phyloP scores from a whole-genome alignment of 2,329 filamentous ascomycete genomes.

The Peltaster fructicola region DNA sequence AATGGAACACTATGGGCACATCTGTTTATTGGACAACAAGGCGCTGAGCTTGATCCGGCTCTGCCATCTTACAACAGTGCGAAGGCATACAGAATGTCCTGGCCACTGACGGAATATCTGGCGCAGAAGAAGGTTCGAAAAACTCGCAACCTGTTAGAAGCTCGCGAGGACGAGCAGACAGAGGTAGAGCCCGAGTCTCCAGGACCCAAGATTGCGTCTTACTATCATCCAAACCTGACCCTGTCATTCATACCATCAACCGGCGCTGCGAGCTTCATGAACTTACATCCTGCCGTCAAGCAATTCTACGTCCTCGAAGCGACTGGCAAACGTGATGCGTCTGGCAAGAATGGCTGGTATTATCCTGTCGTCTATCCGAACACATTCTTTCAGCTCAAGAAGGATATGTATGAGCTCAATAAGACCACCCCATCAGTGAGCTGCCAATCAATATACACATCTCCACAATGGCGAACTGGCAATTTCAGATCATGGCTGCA shows the following conservation, averaged over 20 bases:
- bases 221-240: slow-evolving; percentile 91
- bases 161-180: slow-evolving; percentile 28
- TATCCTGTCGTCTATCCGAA: slow-evolving; percentile 81
- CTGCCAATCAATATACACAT: slow-evolving; percentile 72
- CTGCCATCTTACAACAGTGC: slow-evolving; percentile 53
- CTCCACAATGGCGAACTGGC: slow-evolving; percentile 68
- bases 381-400: slow-evolving; percentile 89
- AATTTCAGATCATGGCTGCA: slow-evolving; percentile 69
- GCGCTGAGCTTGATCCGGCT: slow-evolving; percentile 58
- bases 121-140: slow-evolving; percentile 81
- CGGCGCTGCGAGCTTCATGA: slow-evolving; percentile 49
- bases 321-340: slow-evolving; percentile 63
- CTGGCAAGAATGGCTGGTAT: slow-evolving; percentile 86
- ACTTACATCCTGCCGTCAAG: slow-evolving; percentile 54
- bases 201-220: slow-evolving; percentile 59
- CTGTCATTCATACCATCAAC: slow-evolving; percentile 71
- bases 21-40: slow-evolving; percentile 69
- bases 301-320: slow-evolving; percentile 66
- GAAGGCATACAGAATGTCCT: slow-evolving; percentile 66
- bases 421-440: slow-evolving; percentile 77
- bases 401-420: slow-evolving; percentile 82
- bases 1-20: slow-evolving; percentile 93
- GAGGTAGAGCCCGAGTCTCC: slow-evolving; percentile 31
- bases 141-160: slow-evolving; percentile 63
- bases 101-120: slow-evolving; percentile 76